phyloP scores from a whole-genome alignment of 129 eudicot genomes.

The Chrysanthemum lavandulifolium region DNA sequence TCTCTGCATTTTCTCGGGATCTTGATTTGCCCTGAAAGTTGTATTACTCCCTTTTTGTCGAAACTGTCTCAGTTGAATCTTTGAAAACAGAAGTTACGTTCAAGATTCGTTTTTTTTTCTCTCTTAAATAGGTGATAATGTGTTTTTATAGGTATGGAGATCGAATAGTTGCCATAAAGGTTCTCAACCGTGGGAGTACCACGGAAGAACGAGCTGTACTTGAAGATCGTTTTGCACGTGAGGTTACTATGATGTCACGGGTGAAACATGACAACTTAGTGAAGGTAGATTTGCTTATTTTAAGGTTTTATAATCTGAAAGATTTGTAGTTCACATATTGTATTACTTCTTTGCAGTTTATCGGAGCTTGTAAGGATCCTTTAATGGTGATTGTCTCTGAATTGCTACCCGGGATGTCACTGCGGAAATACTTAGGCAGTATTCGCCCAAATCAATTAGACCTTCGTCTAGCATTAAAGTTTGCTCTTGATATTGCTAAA shows the following conservation, averaged over 20 bases:
- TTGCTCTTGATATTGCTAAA: slow-evolving; percentile 94
- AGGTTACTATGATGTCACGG: slow-evolving; percentile 92
- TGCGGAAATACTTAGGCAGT: slow-evolving; percentile 72
- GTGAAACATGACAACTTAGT: slow-evolving; percentile 92
- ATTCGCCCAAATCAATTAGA: slow-evolving; percentile 83
- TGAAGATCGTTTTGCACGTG: slow-evolving; percentile 89
- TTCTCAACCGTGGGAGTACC: slow-evolving; percentile 75
- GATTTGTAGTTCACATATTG: background rate
- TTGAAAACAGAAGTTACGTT: background rate
- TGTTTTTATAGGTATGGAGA: slow-evolving; percentile 64
- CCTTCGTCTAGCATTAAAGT: slow-evolving; percentile 64
- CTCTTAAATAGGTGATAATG: background rate
- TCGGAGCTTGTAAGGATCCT: slow-evolving; percentile 99
- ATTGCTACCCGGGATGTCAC: slow-evolving; percentile 89
- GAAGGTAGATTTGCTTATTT: slow-evolving; percentile 47
- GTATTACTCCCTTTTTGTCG: background rate
- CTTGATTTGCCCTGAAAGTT: too few relatives aligned
- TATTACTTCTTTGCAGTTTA: slow-evolving; percentile 49
- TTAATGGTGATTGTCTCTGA: slow-evolving; percentile 97
- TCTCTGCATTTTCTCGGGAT: too few relatives aligned
- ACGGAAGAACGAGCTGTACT: slow-evolving; percentile 68
- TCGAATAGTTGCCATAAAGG: slow-evolving; percentile 85
- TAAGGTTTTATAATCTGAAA: background rate
- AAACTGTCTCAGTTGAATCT: background rate
- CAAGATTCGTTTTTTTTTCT: background rate